A percentile compares a stretch with the other conserved stretches of the same genome.
These are phyloP conservation scores for Arthrobotrys entomopaga DNA, from an alignment of 2,329 filamentous ascomycete genomes.

Conservation along the genomic window DNA sequence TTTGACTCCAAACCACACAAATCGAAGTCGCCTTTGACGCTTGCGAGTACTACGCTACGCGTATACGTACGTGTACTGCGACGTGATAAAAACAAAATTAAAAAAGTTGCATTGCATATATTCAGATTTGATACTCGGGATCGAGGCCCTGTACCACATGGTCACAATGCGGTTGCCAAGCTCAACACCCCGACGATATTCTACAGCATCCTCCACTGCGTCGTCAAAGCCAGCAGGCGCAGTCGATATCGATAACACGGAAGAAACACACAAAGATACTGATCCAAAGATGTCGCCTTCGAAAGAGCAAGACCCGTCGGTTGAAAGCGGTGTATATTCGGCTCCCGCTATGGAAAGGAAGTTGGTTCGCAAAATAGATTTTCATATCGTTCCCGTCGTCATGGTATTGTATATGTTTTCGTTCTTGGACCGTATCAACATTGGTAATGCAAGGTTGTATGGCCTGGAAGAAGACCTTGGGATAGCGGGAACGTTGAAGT, in stretches of 20 bases:
- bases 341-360: conserved; percentile 63
- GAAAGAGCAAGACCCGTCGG: conserved; percentile 14
- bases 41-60: too few relatives aligned
- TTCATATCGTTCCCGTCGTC: conserved; percentile 72
- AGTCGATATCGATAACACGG: background rate
- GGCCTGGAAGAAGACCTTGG: conserved; percentile 72
- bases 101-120: too few relatives aligned
- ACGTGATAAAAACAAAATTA: too few relatives aligned
- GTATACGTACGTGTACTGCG: too few relatives aligned
- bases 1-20: too few relatives aligned
- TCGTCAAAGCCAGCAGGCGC: background rate
- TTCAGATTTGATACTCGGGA: too few relatives aligned
- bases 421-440: conserved; percentile 80
- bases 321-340: conserved; percentile 14
- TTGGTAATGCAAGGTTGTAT: conserved; percentile 76
- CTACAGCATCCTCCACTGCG: conserved; percentile 1
- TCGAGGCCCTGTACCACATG: background rate
- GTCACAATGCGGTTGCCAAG: conserved; percentile 9
- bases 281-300: background rate
- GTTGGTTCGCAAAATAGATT: conserved; percentile 73
- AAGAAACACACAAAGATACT: conserved; percentile 13
- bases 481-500: conserved; percentile 70
- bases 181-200: conserved; percentile 1
- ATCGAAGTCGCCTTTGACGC: too few relatives aligned
- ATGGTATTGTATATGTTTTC: conserved; percentile 78